Evolutionary conservation across 108 stramenopile genomes (phyloP).

Genomic region (Epithemia pelagica): DNA sequence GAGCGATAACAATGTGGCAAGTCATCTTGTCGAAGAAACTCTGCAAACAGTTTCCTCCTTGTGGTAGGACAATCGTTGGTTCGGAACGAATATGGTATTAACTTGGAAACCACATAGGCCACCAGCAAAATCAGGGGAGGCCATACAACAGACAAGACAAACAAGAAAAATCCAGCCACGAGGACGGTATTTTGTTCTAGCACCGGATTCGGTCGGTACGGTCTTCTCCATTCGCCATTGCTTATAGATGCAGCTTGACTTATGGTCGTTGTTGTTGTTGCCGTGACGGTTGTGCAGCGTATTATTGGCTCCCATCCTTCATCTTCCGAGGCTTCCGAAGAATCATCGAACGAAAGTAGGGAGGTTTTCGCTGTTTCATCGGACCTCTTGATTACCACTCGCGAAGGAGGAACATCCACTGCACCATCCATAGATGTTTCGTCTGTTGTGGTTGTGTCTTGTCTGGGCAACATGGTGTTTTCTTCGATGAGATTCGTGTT

Average conservation of each 20-base stretch:
- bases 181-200: background rate
- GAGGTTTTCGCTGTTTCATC: background rate
- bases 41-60: constrained; percentile 36
- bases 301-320: background rate
- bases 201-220: constrained; percentile 1
- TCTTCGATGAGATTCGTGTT: no score
- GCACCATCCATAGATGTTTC: background rate
- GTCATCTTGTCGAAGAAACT: constrained; percentile 38
- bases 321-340: background rate
- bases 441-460: no score
- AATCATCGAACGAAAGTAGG: background rate
- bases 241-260: background rate
- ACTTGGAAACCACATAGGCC: constrained; percentile 11
- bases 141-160: constrained; percentile 22
- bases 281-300: no score
- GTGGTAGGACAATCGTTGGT: constrained; percentile 45
- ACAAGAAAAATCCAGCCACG: constrained; percentile 8
- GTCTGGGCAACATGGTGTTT: no score
- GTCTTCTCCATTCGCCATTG: background rate
- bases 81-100: constrained; percentile 41
- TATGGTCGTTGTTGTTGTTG: background rate
- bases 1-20: constrained; percentile 35
- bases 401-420: background rate
- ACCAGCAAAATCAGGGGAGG: constrained; percentile 26
- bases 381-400: background rate